These are phyloP conservation scores for Fomes fomentarius DNA, from an alignment of 1,284 basidiomycete genomes.

Conservation along the genomic window DNA sequence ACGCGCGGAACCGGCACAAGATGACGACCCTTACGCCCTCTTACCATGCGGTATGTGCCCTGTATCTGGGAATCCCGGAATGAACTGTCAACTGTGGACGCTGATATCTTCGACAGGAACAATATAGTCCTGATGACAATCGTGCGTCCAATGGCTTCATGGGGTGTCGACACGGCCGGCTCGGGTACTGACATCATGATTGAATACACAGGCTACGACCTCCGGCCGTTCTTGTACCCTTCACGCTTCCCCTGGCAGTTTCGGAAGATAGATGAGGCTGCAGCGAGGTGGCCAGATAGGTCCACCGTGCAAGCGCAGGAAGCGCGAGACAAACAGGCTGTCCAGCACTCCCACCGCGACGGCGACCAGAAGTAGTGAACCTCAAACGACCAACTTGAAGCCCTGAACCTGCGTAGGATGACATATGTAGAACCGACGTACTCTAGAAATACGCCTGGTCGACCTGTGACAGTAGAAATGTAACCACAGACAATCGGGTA, in stretches of 20 bases:
- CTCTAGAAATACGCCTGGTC: too few relatives aligned
- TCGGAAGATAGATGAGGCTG: constrained; percentile 88
- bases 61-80: too few relatives aligned
- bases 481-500: too few relatives aligned
- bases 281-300: constrained; percentile 73
- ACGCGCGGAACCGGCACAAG: constrained; percentile 97
- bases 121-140: constrained; percentile 97
- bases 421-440: too few relatives aligned
- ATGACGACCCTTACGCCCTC: constrained; percentile 98
- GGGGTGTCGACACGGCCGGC: too few relatives aligned
- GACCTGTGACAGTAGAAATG: too few relatives aligned
- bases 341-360: constrained; percentile 4
- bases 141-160: constrained; percentile 51
- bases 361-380: too few relatives aligned
- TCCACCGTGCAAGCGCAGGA: constrained; percentile 40
- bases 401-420: too few relatives aligned
- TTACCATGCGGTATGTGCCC: constrained; percentile 84
- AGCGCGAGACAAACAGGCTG: constrained; percentile 22
- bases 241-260: constrained; percentile 97
- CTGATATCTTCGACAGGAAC: constrained; percentile 59
- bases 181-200: background rate
- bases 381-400: too few relatives aligned
- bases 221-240: constrained; percentile 96
- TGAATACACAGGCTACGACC: constrained; percentile 84
- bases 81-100: background rate